A percentile compares a stretch with the other conserved stretches of the same genome.
phyloP scores from a whole-genome alignment of 1,284 basidiomycete genomes.

The Pisolithus thermaeus region DNA sequence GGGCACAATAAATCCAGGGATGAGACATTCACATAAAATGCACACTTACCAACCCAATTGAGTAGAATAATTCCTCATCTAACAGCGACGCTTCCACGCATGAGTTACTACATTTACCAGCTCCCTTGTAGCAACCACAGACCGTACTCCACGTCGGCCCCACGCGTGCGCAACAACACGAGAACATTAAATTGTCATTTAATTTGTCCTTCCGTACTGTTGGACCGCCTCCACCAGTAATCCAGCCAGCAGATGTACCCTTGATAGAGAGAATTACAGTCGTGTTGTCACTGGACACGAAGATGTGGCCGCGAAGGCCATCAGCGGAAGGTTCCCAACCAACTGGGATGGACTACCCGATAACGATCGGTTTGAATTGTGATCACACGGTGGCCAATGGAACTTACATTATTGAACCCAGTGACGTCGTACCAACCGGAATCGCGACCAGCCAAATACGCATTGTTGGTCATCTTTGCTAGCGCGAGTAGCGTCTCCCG shows the following conservation, averaged over 20 bases:
- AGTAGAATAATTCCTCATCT: slow-evolving; percentile 78
- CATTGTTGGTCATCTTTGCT: slow-evolving; percentile 87
- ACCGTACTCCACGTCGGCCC: slow-evolving; percentile 83
- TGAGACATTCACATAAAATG: not conserved
- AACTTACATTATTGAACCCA: slow-evolving; percentile 49
- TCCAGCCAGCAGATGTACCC: slow-evolving; percentile 80
- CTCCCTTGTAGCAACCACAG: slow-evolving; percentile 73
- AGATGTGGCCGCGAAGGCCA: slow-evolving; percentile 87
- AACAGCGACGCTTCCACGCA: slow-evolving; percentile 73
- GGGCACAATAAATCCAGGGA: not conserved
- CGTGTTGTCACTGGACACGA: slow-evolving; percentile 73
- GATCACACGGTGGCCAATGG: slow-evolving; percentile 21
- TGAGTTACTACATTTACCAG: slow-evolving; percentile 62
- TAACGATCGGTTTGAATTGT: not conserved
- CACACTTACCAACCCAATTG: slow-evolving; percentile 51
- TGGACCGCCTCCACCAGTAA: slow-evolving; percentile 67
- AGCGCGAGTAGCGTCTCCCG: slow-evolving; percentile 72
- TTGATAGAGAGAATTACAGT: slow-evolving; percentile 90
- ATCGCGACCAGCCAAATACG: slow-evolving; percentile 59
- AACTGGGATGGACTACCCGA: slow-evolving; percentile 57
- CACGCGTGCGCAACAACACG: slow-evolving; percentile 86
- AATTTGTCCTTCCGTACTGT: slow-evolving; percentile 68
- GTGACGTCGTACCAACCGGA: slow-evolving; percentile 72
- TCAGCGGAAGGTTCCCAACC: slow-evolving; percentile 87
- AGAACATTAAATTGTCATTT: slow-evolving; percentile 87